These are phyloP conservation scores for Dryadomyces sulphureus DNA, from an alignment of 2,329 filamentous ascomycete species.

Conservation along the genomic window DNA sequence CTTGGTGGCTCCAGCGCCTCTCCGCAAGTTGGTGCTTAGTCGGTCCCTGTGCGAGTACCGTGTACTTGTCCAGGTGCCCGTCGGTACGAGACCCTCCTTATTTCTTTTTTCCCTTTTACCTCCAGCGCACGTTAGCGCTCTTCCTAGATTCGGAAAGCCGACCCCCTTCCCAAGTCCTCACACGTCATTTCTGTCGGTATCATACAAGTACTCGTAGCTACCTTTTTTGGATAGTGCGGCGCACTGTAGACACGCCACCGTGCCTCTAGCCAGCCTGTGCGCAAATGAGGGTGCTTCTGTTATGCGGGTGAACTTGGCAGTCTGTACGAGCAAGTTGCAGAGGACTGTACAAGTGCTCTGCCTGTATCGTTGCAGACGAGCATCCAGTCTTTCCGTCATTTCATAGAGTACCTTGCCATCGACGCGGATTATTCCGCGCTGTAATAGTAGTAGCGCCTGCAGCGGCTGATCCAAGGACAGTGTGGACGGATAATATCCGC, in stretches of 20 bases:
- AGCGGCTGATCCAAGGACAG: too few species aligned
- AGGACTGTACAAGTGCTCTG: too few species aligned
- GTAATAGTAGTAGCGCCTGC: too few species aligned
- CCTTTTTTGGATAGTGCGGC: constrained; percentile 4
- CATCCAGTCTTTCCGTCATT: too few species aligned
- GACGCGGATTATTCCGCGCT: too few species aligned
- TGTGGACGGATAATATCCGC: too few species aligned
- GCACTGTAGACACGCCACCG: neutral
- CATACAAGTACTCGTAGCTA: too few species aligned
- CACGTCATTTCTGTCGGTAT: constrained; percentile 9
- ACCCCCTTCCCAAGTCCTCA: neutral
- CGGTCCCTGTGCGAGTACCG: neutral
- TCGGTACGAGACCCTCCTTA: neutral
- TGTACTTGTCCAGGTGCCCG: neutral
- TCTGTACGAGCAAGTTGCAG: too few species aligned
- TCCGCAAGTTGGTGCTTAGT: neutral
- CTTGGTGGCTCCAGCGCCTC: neutral
- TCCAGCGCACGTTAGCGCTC: neutral
- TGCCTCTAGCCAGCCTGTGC: neutral
- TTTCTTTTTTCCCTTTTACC: neutral
- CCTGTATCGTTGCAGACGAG: too few species aligned
- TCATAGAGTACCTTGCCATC: too few species aligned
- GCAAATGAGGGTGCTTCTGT: neutral
- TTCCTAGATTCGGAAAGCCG: neutral
- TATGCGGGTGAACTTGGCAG: neutral